phyloP scores from a whole-genome alignment of 129 eudicot species.

The Smallanthus sonchifolius region DNA sequence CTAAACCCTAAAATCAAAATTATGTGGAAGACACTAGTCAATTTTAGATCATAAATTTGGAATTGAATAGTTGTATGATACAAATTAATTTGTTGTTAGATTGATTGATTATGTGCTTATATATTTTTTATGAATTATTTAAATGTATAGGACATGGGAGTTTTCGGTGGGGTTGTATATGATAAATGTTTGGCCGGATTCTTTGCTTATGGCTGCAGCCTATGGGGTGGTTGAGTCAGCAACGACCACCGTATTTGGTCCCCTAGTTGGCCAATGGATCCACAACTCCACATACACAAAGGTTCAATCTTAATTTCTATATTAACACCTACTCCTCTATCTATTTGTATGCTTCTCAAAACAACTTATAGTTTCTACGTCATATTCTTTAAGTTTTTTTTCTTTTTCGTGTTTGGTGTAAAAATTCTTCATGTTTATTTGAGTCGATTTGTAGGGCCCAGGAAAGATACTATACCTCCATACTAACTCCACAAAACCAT shows the following conservation, averaged over 20 bases:
- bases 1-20: neutral
- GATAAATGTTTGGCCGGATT: constrained; percentile 87
- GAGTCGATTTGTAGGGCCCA: neutral
- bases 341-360: neutral
- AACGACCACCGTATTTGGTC: constrained; percentile 74
- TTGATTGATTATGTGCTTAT: neutral
- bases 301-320: constrained; percentile 33
- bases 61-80: neutral
- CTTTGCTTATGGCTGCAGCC: constrained; percentile 84
- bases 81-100: neutral
- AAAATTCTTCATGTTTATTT: neutral
- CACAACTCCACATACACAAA: constrained; percentile 61
- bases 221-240: constrained; percentile 91
- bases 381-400: neutral
- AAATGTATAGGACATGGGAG: constrained; percentile 74
- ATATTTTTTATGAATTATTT: neutral
- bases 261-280: constrained; percentile 70
- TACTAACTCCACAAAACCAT: no score
- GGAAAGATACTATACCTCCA: neutral
- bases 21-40: neutral
- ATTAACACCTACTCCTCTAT: neutral
- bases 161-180: constrained; percentile 92
- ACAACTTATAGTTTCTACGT: neutral
- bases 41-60: neutral
- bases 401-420: no score